Base-by-base conservation (phyloP, 2,329 filamentous ascomycete genomes). In the Aspergillus hortae region DNA sequence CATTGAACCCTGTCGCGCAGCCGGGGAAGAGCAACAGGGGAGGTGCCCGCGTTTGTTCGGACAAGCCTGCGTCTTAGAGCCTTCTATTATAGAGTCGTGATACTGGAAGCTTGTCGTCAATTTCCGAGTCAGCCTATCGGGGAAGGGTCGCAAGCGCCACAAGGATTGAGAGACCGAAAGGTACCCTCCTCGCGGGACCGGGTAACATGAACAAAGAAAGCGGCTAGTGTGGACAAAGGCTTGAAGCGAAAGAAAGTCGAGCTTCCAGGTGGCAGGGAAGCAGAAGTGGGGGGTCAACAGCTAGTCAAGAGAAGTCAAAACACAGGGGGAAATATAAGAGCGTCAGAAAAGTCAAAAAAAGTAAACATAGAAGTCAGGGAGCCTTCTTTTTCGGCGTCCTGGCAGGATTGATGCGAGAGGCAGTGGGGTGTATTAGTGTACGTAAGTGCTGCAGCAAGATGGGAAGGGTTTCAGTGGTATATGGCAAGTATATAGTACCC, bases 351-450 rank as follows among this genome's bases (percentile, higher is more conserved):
- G 19, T 19, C 19, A 19, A 19, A 25, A 51, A 54, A 54, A 59
- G 53, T 49, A 55, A 55, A 51, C 27, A 59, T 52, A 40, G 44
- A 33, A 53, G 43, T 40, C 43, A 17, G 33, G 40, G 33, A 44
- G 43, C 50, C 40, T 38, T 23, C 32, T 56, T 56, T 55, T 48
- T 56, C 48, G 36, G 52, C 48, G 44, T 51, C 48, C 35, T 52
- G 27, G 40, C 42, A 36, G 38, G 15, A n/a, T 25, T 23, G 25
- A 30, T 36, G 11, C 5, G 17, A 23, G 19, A 44, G 21, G 32
- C 12, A 47, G 14, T 4, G 38, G 46, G 17, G 11, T 42, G 40
- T 6, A 19, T 19, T 38, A 10, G 7, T 15, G 3, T n/a, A n/a
- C 6, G 23, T 23, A 23, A 23, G 23, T 23, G 23, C 23, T 23